phyloP scores from a whole-genome alignment of 1,284 basidiomycete species.

The Coniferiporia sulphurascens region DNA sequence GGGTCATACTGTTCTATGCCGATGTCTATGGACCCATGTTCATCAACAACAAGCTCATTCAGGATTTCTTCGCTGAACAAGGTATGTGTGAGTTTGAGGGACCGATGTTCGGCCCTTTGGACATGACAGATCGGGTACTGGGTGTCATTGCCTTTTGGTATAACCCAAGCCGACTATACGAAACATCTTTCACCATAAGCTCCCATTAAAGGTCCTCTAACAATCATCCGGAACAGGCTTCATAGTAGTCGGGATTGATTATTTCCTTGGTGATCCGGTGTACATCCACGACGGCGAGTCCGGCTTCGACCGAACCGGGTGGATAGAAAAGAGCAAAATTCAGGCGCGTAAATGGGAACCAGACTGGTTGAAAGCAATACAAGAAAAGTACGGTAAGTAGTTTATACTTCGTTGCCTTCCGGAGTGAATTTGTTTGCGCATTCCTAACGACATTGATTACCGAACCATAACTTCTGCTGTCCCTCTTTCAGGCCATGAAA shows the following conservation, averaged over 20 bases:
- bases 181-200: background rate
- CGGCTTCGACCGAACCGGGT: conserved; percentile 37
- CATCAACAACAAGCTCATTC: conserved; percentile 45
- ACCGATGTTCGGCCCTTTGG: background rate
- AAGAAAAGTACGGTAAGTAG: conserved; percentile 36
- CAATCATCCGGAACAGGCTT: conserved; percentile 35
- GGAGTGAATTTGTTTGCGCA: background rate
- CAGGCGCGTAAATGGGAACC: conserved; percentile 37
- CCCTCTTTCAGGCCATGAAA: background rate
- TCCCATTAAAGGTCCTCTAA: background rate
- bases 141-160: background rate
- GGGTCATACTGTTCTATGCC: conserved; percentile 44
- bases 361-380: conserved; percentile 46
- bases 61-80: conserved; percentile 47
- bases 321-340: conserved; percentile 34
- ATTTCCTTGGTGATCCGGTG: conserved; percentile 51
- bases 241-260: conserved; percentile 49
- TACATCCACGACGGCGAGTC: conserved; percentile 32
- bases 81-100: conserved; percentile 28
- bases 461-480: background rate
- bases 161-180: background rate
- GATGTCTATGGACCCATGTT: conserved; percentile 45
- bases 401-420: background rate
- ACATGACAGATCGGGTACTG: too few relatives aligned
- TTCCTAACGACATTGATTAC: conserved; percentile 5